A percentile compares a stretch with the other conserved stretches of the same genome.
These are phyloP conservation scores for Artemisia tridentata DNA, from an alignment of 129 eudicot genomes.

Conservation along the genomic window DNA sequence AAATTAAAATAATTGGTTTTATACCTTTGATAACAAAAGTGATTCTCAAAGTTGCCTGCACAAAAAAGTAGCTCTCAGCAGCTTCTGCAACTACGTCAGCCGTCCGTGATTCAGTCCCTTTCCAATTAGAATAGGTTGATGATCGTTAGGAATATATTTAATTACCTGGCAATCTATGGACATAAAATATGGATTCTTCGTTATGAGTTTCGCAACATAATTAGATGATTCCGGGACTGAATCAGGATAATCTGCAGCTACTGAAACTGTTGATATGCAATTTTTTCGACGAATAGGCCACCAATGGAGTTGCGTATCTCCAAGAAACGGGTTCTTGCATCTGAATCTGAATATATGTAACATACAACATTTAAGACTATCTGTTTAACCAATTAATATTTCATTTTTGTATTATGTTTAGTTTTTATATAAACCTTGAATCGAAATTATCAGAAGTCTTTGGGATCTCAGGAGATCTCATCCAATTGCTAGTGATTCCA, in stretches of 20 bases:
- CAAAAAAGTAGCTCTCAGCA: too few species aligned
- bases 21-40: too few species aligned
- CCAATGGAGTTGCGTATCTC: slow-evolving; percentile 45
- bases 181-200: too few species aligned
- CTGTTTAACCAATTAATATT: slow-evolving; percentile 6
- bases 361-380: not conserved
- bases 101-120: too few species aligned
- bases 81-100: too few species aligned
- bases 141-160: too few species aligned
- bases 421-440: slow-evolving; percentile 41
- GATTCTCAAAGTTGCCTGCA: too few species aligned
- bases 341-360: slow-evolving; percentile 39
- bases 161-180: too few species aligned
- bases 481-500: slow-evolving; percentile 50
- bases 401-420: not conserved
- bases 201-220: slow-evolving; percentile 23
- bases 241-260: slow-evolving; percentile 79
- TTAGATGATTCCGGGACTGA: slow-evolving; percentile 69
- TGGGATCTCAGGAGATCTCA: slow-evolving; percentile 44
- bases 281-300: slow-evolving; percentile 39
- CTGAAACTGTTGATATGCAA: slow-evolving; percentile 50
- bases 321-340: slow-evolving; percentile 40
- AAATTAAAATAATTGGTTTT: too few species aligned
- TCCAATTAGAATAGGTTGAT: too few species aligned
- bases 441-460: slow-evolving; percentile 39